Evolutionary conservation across 306 rosid genomes (phyloP), one percentile per base, ranked within the genome.

Genomic region (Begonia peltatifolia): DNA sequence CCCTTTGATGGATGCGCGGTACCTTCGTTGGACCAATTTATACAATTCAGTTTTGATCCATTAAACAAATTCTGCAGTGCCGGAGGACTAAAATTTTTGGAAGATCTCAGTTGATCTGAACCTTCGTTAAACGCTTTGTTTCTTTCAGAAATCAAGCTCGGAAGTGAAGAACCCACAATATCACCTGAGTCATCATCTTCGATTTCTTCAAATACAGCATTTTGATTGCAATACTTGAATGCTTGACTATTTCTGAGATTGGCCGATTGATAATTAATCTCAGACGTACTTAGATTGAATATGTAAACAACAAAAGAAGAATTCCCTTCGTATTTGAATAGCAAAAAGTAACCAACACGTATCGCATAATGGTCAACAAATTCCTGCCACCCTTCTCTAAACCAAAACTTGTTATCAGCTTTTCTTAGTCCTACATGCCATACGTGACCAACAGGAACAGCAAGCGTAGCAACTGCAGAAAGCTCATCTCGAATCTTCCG

Each of bases 301-400:
- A 84, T 65, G 59, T 67, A 57, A 61, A 89, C 90, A 58, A 46
- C 61, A 80, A 89, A 84, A 52, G 76, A 44, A 1, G 93, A 75
- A 68, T 65, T 74, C 52, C 97, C 94, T 66, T 78, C 80, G 8
- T 72, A 82, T 80, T 77, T 66, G 81, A 89, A 89, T 16, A 78
- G 63, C 52, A 89, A 61, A 55, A 89, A 57, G 83, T 80, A 78
- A 44, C 97, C 94, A 18, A 59, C 61, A 15, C 76, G 67, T 30
- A 89, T 69, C 44, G 81, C 69, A 69, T 80, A 82, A 61, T 62
- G 72, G 38, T 82, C 78, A 60, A 72, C 61, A 55, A 89, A 89
- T 6, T 80, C 94, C 49, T 69, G 71, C 97, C 97, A 89, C 30
- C 94, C 95, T 56, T 78, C 72, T 8, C 51, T 49, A 46, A 89